Conservation (phyloP, 192 early-diverging fungal genomes). For the Dissophora globulifera region DNA sequence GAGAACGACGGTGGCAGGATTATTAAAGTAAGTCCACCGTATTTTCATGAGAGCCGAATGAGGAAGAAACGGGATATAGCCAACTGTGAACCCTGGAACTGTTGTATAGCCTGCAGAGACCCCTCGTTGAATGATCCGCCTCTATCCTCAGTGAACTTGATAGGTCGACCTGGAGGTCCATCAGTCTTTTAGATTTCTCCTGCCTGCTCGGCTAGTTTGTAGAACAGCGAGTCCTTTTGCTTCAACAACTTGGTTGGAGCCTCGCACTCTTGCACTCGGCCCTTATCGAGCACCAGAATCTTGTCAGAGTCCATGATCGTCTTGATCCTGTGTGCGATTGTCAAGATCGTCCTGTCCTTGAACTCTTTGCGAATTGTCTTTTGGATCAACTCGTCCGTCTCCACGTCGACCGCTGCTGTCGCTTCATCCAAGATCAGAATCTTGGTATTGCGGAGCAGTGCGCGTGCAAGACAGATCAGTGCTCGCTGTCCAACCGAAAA, state of each 20-base stretch:
- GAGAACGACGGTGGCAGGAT: too few species aligned
- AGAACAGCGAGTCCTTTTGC: slow-evolving; percentile 41
- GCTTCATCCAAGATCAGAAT: slow-evolving; percentile 58
- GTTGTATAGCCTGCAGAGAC: too few species aligned
- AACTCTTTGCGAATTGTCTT: slow-evolving; percentile 81
- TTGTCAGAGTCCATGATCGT: slow-evolving; percentile 88
- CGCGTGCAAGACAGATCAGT: slow-evolving; percentile 75
- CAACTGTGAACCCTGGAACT: too few species aligned
- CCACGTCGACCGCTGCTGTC: slow-evolving; percentile 76
- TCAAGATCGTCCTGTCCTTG: slow-evolving; percentile 80
- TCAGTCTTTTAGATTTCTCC: slow-evolving; percentile 35
- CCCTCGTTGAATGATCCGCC: too few species aligned
- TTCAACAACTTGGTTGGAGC: slow-evolving; percentile 57
- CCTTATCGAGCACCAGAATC: slow-evolving; percentile 69
- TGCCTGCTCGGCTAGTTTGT: slow-evolving; percentile 39
- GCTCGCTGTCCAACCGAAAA: slow-evolving; percentile 87
- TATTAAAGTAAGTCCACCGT: too few species aligned
- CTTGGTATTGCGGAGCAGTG: slow-evolving; percentile 71
- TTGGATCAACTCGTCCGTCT: slow-evolving; percentile 89
- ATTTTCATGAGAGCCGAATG: too few species aligned
- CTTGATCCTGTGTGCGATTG: slow-evolving; percentile 90
- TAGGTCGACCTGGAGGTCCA: background rate
- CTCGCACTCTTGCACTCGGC: slow-evolving; percentile 60
- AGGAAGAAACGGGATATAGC: too few species aligned
- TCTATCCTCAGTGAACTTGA: too few species aligned